A percentile compares a stretch with the other conserved stretches of the same genome.
phyloP scores from a whole-genome alignment of 768 basidiomycete species.

The Pleurotus platypus region DNA sequence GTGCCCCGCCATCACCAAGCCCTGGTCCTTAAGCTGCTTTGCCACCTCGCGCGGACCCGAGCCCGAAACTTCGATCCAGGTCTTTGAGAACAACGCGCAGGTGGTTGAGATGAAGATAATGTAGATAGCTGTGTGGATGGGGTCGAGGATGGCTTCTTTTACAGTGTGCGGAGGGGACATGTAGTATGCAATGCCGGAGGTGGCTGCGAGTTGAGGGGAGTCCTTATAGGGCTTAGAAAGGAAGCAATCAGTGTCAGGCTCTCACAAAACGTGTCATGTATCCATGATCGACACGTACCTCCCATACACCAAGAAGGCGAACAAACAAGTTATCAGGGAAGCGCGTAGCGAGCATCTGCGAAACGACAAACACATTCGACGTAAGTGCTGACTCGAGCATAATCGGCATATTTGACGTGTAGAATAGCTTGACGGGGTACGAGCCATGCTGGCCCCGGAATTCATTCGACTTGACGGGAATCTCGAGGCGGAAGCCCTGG shows the following conservation, averaged over 20 bases:
- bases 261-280: too few species aligned
- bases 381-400: conserved; percentile 96
- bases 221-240: conserved; percentile 80
- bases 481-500: conserved; percentile 98
- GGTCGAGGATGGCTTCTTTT: conserved; percentile 83
- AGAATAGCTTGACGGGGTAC: conserved; percentile 98
- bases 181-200: conserved; percentile 93
- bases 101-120: conserved; percentile 90
- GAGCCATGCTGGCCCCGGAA: conserved; percentile 94
- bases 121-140: conserved; percentile 89
- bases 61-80: conserved; percentile 99
- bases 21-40: conserved; percentile 97
- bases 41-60: conserved; percentile 94
- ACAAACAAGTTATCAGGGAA: conserved; percentile 94
- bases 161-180: conserved; percentile 97
- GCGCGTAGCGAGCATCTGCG: conserved; percentile 89
- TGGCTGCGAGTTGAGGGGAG: conserved; percentile 86
- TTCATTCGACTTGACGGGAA: conserved; percentile 94
- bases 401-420: conserved; percentile 99
- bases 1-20: conserved; percentile 79
- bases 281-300: conserved; percentile 46
- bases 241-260: too few species aligned
- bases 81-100: conserved; percentile 97
- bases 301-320: conserved; percentile 93
- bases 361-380: conserved; percentile 92